Base-by-base conservation (phyloP, 306 rosid species). In the Pyrus bretschneideri region DNA sequence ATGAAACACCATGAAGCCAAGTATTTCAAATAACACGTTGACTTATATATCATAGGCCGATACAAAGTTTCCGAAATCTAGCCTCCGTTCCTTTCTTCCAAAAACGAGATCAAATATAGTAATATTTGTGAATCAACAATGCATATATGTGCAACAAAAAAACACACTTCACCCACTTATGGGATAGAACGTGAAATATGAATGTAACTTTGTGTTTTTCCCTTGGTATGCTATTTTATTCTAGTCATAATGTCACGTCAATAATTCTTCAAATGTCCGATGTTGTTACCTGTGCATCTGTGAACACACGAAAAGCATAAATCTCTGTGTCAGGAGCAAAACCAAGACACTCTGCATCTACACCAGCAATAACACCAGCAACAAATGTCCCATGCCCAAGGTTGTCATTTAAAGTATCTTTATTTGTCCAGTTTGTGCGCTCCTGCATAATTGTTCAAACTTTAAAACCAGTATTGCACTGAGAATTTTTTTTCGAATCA, bases 361-460 rank as follows among this genome's bases (percentile, higher is more conserved):
- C 88, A 71, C 97, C 97, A 69, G 98, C 96, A 80, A 91, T 81
- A 68, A 94, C 98, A 77, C 98, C 98, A 66, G 98, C 98, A 78
- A 94, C 98, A 81, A 94, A 94, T 54, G 98, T 92, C 83, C 98
- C 98, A 76, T 94, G 98, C 70, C 98, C 96, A 76, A 94, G 99
- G 78, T 95, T 95, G 81, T 95, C 99, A 35, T 95, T 95, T 74
- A 95, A 74, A 0, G 97, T 92, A 81, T 95, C 93, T 85, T 95
- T 97, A 81, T 88, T 89, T 54, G 99, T 95, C 99, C 99, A 95
- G 84, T 95, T 95, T 58, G 99, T 95, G 25, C 99, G 97, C 85
- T 95, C 99, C 99, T 92, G 84, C 25, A 81, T 60, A 79, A 21
- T 79, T 35, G 35, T 71, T 73, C 80, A 35, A 75, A 70, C 11